Evolutionary conservation across 352 stramenopile genomes (phyloP).

Genomic region (Pythium utonaiense): DNA sequence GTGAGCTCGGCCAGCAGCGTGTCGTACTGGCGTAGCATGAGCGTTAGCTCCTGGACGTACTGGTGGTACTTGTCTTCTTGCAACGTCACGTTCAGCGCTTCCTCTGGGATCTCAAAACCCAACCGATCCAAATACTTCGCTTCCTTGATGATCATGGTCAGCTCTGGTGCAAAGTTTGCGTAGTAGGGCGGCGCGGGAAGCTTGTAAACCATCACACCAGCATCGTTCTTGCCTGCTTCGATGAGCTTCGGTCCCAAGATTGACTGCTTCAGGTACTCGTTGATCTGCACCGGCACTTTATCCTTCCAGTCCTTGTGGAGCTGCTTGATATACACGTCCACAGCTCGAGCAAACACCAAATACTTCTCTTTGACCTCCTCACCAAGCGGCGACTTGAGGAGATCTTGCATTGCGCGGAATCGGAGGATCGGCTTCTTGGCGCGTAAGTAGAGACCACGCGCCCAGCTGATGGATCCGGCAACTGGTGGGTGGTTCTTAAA

Average conservation of each 20-base stretch:
- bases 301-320: slow-evolving; percentile 93
- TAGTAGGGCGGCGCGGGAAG: slow-evolving; percentile 90
- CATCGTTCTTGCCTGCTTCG: slow-evolving; percentile 72
- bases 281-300: slow-evolving; percentile 82
- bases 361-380: slow-evolving; percentile 95
- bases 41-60: slow-evolving; percentile 89
- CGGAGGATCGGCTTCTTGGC: slow-evolving; percentile 94
- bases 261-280: slow-evolving; percentile 92
- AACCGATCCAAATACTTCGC: slow-evolving; percentile 94
- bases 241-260: slow-evolving; percentile 87
- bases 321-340: slow-evolving; percentile 92
- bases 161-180: slow-evolving; percentile 91
- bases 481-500: slow-evolving; percentile 94
- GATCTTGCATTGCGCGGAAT: slow-evolving; percentile 92
- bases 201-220: slow-evolving; percentile 71
- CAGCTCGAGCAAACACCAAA: slow-evolving; percentile 88
- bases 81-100: slow-evolving; percentile 93
- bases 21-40: slow-evolving; percentile 93
- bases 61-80: slow-evolving; percentile 96
- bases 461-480: slow-evolving; percentile 81
- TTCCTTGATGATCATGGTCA: slow-evolving; percentile 95
- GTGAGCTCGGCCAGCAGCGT: slow-evolving; percentile 75
- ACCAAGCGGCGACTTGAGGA: slow-evolving; percentile 88
- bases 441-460: slow-evolving; percentile 80
- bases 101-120: slow-evolving; percentile 93